Evolutionary conservation across 495 filamentous ascomycete genomes (phyloP).

Genomic region (Rusavskia elegans): DNA sequence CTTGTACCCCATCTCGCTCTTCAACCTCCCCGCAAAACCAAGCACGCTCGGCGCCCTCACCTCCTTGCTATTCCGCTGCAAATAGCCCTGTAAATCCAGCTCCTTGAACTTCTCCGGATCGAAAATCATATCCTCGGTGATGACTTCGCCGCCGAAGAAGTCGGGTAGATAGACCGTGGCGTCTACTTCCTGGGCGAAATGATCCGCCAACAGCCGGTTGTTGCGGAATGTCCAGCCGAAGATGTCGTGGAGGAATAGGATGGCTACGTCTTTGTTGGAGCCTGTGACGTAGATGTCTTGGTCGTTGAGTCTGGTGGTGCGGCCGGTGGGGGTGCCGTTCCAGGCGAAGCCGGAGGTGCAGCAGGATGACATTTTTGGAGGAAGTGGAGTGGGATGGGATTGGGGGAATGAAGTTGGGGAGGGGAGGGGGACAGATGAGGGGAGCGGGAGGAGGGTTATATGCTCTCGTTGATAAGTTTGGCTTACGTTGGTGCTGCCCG

Average conservation of each 20-base stretch:
- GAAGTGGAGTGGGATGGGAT: background rate
- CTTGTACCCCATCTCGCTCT: conserved; percentile 16
- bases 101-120: conserved; percentile 16
- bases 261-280: conserved; percentile 19
- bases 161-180: too few species aligned
- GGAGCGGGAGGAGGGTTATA: too few species aligned
- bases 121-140: conserved; percentile 20
- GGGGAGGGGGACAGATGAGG: too few species aligned
- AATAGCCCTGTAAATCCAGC: conserved; percentile 25
- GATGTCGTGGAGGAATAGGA: conserved; percentile 31
- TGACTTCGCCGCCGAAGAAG: conserved; percentile 23
- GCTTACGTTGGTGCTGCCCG: too few species aligned
- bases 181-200: conserved; percentile 29
- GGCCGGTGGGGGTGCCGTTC: conserved; percentile 29
- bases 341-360: conserved; percentile 26
- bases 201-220: conserved; percentile 30
- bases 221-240: conserved; percentile 36
- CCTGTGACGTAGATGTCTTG: conserved; percentile 27
- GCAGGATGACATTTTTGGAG: conserved; percentile 10
- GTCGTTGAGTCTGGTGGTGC: conserved; percentile 18
- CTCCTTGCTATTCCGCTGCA: conserved; percentile 23
- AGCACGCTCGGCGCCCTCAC: conserved; percentile 37
- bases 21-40: conserved; percentile 29
- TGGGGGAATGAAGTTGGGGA: background rate
- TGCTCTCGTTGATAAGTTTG: too few species aligned